phyloP scores from a whole-genome alignment of 1,284 basidiomycete genomes.

The Sporisorium iseilematis-ciliati region DNA sequence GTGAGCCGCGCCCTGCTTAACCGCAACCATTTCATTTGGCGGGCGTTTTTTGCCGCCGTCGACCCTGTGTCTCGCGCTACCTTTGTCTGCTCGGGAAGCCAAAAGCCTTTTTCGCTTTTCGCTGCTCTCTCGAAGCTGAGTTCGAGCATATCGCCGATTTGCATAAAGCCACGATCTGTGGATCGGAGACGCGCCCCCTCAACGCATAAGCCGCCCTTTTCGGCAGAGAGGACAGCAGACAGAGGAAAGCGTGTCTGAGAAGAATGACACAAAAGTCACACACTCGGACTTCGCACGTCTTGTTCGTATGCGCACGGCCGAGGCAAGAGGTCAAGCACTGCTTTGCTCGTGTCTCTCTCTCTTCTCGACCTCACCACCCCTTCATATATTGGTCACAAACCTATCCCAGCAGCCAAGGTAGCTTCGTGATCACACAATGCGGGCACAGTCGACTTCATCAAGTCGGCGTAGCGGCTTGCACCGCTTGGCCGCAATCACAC shows the following conservation, averaged over 20 bases:
- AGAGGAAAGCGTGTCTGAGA: not conserved
- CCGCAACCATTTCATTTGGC: no score
- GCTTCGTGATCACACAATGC: conserved; percentile 24
- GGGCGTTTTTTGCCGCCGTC: no score
- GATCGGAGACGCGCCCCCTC: no score
- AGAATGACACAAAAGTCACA: conserved; percentile 3
- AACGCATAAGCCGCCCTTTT: conserved; percentile 9
- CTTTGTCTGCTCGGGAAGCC: no score
- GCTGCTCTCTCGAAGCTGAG: not conserved
- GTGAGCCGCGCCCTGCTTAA: not conserved
- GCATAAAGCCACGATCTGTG: no score
- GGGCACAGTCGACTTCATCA: conserved; percentile 21
- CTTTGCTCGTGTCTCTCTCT: not conserved
- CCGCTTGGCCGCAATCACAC: conserved; percentile 18
- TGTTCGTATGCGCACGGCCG: not conserved
- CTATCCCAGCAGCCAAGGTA: not conserved
- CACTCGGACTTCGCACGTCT: not conserved
- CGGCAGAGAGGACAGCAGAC: not conserved
- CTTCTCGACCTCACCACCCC: conserved; percentile 1
- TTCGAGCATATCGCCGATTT: conserved; percentile 2
- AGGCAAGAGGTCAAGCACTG: no score
- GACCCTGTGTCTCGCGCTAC: no score
- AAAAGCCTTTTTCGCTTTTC: not conserved
- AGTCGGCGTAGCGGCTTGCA: conserved; percentile 19
- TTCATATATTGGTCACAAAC: no score